Conservation (phyloP, 2,329 filamentous ascomycete species). For the Xylariaceae sp. region DNA sequence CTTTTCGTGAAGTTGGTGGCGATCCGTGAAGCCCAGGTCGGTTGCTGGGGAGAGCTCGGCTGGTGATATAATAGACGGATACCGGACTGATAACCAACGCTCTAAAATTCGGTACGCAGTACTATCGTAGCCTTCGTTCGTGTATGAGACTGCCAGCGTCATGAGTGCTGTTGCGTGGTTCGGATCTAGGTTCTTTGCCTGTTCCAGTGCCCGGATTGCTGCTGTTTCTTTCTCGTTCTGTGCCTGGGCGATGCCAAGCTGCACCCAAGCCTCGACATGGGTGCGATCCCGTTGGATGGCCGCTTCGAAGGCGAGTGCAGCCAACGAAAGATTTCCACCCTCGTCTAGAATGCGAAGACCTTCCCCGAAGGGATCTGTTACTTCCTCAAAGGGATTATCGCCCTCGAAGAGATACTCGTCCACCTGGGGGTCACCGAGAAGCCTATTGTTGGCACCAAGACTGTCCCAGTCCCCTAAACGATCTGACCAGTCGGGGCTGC, state of each 20-base stretch:
- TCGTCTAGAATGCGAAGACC: slow-evolving; percentile 89
- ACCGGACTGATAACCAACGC: slow-evolving; percentile 94
- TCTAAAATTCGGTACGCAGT: slow-evolving; percentile 95
- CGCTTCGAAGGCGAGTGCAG: slow-evolving; percentile 91
- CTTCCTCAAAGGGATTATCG: slow-evolving; percentile 81
- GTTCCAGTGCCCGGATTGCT: slow-evolving; percentile 88
- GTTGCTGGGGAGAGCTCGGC: slow-evolving; percentile 67
- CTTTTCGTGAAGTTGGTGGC: slow-evolving; percentile 81
- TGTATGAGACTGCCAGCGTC: slow-evolving; percentile 94
- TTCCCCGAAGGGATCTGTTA: slow-evolving; percentile 84
- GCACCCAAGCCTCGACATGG: slow-evolving; percentile 90
- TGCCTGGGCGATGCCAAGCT: slow-evolving; percentile 85
- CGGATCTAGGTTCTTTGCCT: slow-evolving; percentile 82
- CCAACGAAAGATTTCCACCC: slow-evolving; percentile 89
- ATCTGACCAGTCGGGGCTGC: slow-evolving; percentile 73
- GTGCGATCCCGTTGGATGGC: slow-evolving; percentile 84
- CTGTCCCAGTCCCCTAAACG: slow-evolving; percentile 59
- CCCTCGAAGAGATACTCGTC: slow-evolving; percentile 94
- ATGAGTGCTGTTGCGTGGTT: slow-evolving; percentile 86
- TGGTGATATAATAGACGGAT: slow-evolving; percentile 74
- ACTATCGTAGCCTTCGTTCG: slow-evolving; percentile 97
- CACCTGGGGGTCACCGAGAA: slow-evolving; percentile 65
- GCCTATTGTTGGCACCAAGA: slow-evolving; percentile 40
- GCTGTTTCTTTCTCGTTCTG: slow-evolving; percentile 99
- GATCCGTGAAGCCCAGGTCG: slow-evolving; percentile 94